These are phyloP conservation scores for Collybiopsis luxurians DNA, from an alignment of 768 basidiomycete species.

Conservation along the genomic window DNA sequence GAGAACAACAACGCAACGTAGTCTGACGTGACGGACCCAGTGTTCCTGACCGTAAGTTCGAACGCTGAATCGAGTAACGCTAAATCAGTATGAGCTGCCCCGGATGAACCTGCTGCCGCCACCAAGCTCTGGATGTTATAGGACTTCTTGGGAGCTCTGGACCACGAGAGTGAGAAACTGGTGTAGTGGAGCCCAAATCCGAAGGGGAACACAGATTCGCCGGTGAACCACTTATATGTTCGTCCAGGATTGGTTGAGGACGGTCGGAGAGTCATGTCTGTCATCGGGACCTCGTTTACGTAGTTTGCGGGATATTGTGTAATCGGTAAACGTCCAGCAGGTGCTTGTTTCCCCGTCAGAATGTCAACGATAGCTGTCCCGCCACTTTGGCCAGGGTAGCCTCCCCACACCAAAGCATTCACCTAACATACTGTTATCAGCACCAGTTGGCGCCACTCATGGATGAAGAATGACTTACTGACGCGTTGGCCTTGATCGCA, in stretches of 20 bases:
- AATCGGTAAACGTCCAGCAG: conserved; percentile 51
- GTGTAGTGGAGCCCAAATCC: conserved; percentile 57
- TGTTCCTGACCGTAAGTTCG: conserved; percentile 45
- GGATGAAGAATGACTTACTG: conserved; percentile 24
- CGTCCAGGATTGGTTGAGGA: conserved; percentile 47
- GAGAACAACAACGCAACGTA: conserved; percentile 54
- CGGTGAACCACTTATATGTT: conserved; percentile 58
- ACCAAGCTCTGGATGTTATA: conserved; percentile 44
- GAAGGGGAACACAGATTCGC: conserved; percentile 49
- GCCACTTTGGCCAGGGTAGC: conserved; percentile 56
- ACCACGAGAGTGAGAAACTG: conserved; percentile 42
- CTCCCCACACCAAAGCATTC: conserved; percentile 53
- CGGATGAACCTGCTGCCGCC: conserved; percentile 14
- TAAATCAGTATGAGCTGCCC: conserved; percentile 33
- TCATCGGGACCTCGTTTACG: conserved; percentile 48
- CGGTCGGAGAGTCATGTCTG: conserved; percentile 55
- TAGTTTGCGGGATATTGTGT: conserved; percentile 55
- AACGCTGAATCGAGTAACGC: conserved; percentile 45
- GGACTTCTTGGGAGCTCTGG: conserved; percentile 23
- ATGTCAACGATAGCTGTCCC: conserved; percentile 54
- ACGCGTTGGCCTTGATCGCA: conserved; percentile 39
- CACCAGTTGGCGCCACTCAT: neutral
- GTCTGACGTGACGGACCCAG: conserved; percentile 47
- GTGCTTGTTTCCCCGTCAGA: conserved; percentile 46
- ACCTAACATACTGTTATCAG: conserved; percentile 29